Percentiles rank a stretch among this genome's conserved stretches.
These are phyloP conservation scores for Candida nitratophila DNA, from an alignment of 805 yeast genomes.

Conservation along the genomic window DNA sequence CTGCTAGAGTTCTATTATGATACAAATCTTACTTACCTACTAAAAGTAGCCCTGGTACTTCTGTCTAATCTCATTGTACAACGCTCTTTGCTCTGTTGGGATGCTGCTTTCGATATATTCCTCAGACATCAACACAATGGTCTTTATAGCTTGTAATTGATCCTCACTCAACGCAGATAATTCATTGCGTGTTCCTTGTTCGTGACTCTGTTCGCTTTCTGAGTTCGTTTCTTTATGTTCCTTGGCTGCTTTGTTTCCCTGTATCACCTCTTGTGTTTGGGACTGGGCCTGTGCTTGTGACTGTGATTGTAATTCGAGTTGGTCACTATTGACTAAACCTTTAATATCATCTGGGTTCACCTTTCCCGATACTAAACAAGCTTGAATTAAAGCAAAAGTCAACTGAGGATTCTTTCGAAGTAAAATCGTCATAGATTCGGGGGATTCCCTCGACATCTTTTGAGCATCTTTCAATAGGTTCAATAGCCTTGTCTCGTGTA, in stretches of 20 bases:
- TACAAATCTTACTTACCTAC: too few species aligned
- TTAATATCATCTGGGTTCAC: conserved; percentile 19
- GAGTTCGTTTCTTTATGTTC: neutral
- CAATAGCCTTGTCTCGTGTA: conserved; percentile 40
- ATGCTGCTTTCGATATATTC: conserved; percentile 13
- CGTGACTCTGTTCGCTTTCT: neutral
- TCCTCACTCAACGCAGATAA: conserved; percentile 6
- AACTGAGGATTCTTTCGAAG: conserved; percentile 74
- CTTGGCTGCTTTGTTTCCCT: too few species aligned
- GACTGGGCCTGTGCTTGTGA: neutral
- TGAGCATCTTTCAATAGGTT: conserved; percentile 52
- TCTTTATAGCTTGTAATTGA: conserved; percentile 14
- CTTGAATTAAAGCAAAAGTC: conserved; percentile 74
- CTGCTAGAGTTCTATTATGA: too few species aligned
- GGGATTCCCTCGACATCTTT: conserved; percentile 48
- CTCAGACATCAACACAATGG: conserved; percentile 18
- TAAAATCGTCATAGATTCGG: conserved; percentile 50
- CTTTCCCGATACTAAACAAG: conserved; percentile 37
- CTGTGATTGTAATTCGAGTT: neutral
- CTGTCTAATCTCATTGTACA: conserved; percentile 18
- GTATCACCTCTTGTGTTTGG: too few species aligned
- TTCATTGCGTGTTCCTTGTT: neutral
- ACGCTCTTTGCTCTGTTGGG: conserved; percentile 12
- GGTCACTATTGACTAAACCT: conserved; percentile 9
- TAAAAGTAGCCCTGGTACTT: conserved; percentile 7